Base-by-base conservation (phyloP, 371 early-diverging fungal genomes). In the Fennellomyces sp. region DNA sequence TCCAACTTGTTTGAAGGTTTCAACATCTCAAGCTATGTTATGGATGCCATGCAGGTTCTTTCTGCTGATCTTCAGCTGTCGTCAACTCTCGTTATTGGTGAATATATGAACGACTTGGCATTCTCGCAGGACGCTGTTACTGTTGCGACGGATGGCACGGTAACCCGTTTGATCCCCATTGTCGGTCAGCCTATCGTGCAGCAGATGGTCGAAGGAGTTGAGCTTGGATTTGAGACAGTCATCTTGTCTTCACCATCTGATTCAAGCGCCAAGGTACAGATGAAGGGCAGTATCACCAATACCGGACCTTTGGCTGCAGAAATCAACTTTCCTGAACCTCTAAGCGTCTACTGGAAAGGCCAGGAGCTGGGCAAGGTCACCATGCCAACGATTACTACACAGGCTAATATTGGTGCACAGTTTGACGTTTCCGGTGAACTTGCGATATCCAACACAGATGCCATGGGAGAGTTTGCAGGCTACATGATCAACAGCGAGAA, bases 281-380 rank as follows among this genome's bases (percentile, higher is more conserved):
- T 83, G 73, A 52, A 59, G 39, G 88, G 88, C 35, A 50, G 66
- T 6, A 81, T 85, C 64, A 61, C 73, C 21, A 65, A 80, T 29
- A 82, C 88, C 15, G 88, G 88, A 41, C 81, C 80, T 13, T 69
- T 88, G 65, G 73, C 66, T 48, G 88, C 86, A 11, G 64, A 68
- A 0, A 85, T 88, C 51, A 42, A 63, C 13, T 88, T 88, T 75
- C 83, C 84, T 27, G 64, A 53, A 13, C 68, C 70, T 7, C 70
- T 88, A 38, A 70, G 66, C 11, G 80, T 88, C 35, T 67, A 58
- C 15, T 88, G 88, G 88, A 63, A 81, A 27, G 78, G 73, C 7
- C 70, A 64, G 17, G 59, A 45, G 21, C 68, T 85, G 27, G 84
- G 85, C 35, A 72, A 63, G 5, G 79, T 80, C 21, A 55, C 69